phyloP scores from a whole-genome alignment of 148 eudicot genomes.

The Amaranthus hypochondriacus region DNA sequence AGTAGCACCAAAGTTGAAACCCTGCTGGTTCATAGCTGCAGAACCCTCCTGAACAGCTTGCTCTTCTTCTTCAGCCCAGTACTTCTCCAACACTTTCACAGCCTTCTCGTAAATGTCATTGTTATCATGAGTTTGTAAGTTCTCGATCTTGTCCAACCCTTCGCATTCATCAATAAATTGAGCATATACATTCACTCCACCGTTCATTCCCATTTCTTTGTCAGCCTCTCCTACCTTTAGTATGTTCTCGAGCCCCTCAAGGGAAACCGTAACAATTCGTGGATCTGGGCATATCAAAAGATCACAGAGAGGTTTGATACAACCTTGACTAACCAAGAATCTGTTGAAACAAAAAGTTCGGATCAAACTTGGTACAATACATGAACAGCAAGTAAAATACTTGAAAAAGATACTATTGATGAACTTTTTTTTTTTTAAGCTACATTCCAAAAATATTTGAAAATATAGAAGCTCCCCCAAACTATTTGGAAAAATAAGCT shows the following conservation, averaged over 20 bases:
- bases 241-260: slow-evolving; percentile 85
- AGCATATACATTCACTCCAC: slow-evolving; percentile 57
- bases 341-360: slow-evolving; percentile 31
- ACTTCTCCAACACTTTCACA: slow-evolving; percentile 66
- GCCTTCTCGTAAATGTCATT: slow-evolving; percentile 76
- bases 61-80: slow-evolving; percentile 71
- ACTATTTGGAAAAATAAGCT: too few species aligned
- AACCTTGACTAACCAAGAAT: slow-evolving; percentile 63
- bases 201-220: slow-evolving; percentile 55
- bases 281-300: slow-evolving; percentile 80
- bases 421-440: too few species aligned
- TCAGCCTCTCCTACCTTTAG: slow-evolving; percentile 77
- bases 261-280: slow-evolving; percentile 72
- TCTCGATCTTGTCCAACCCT: slow-evolving; percentile 79
- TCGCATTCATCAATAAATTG: slow-evolving; percentile 70
- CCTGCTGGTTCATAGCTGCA: slow-evolving; percentile 33
- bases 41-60: slow-evolving; percentile 34
- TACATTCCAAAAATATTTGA: too few species aligned
- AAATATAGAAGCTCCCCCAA: too few species aligned
- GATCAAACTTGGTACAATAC: not conserved
- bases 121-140: slow-evolving; percentile 70
- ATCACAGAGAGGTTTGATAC: slow-evolving; percentile 79
- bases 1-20: slow-evolving; percentile 48
- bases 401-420: not conserved
- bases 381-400: not conserved